Evolutionary conservation across 1,284 basidiomycete species (phyloP).

Genomic region (Cystobasidiaceae sp.): DNA sequence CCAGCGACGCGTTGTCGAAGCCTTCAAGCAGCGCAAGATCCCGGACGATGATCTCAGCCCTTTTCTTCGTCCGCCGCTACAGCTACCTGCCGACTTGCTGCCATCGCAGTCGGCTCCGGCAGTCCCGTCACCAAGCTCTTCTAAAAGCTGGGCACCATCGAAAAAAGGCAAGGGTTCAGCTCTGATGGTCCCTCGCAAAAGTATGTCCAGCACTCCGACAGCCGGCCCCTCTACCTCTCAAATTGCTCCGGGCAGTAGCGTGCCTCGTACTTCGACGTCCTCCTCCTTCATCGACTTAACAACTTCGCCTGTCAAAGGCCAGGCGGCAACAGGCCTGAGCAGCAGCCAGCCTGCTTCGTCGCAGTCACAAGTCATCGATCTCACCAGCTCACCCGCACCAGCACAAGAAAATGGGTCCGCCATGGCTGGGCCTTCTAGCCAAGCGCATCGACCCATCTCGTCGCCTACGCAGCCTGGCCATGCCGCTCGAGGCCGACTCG

Average conservation of each 20-base stretch:
- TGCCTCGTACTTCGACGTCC: background rate
- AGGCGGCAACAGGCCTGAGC: background rate
- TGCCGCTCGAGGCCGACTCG: slow-evolving; percentile 6
- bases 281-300: background rate
- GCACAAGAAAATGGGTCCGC: background rate
- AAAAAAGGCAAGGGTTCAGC: background rate
- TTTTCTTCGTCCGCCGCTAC: background rate
- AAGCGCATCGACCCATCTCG: background rate
- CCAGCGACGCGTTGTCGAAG: slow-evolving; percentile 8
- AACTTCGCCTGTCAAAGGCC: background rate
- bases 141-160: background rate
- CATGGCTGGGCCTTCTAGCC: background rate
- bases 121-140: background rate
- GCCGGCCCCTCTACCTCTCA: background rate
- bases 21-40: slow-evolving; percentile 8
- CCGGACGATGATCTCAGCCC: slow-evolving; percentile 15
- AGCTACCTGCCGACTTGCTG: background rate
- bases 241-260: background rate
- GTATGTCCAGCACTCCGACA: background rate
- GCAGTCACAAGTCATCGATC: slow-evolving; percentile 8
- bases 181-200: slow-evolving; percentile 1
- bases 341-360: background rate
- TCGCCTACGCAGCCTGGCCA: background rate
- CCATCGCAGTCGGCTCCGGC: background rate
- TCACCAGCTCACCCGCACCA: slow-evolving; percentile 14